Conservation (phyloP, 306 rosid species). For the Begonia fuchsioides region DNA sequence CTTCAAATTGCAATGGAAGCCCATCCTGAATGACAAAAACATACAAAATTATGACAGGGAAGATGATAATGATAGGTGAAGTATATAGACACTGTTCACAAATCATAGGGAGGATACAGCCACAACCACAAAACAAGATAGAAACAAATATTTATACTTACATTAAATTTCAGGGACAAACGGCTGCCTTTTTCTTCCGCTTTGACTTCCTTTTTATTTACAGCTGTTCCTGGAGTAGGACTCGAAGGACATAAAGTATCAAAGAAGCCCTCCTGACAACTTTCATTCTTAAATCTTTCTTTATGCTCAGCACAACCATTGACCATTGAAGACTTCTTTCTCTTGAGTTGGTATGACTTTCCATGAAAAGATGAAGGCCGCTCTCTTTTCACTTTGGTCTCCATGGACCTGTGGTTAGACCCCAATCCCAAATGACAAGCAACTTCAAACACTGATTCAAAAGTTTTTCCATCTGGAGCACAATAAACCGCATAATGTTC, state of each 20-base stretch:
- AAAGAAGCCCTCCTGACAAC: conserved; percentile 31
- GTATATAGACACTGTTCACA: too few relatives aligned
- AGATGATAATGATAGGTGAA: too few relatives aligned
- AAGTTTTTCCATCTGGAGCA: conserved; percentile 89
- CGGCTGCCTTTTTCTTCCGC: conserved; percentile 24
- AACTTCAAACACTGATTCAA: conserved; percentile 91
- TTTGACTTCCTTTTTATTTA: conserved; percentile 25
- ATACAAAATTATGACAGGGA: conserved; percentile 18
- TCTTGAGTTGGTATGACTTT: conserved; percentile 42
- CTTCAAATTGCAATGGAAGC: conserved; percentile 82
- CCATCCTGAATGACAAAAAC: conserved; percentile 53
- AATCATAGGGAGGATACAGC: too few relatives aligned
- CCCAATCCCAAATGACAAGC: conserved; percentile 74
- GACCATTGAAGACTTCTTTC: conserved; percentile 37
- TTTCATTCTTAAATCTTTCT: conserved; percentile 25
- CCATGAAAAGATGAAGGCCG: conserved; percentile 30
- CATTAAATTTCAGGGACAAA: conserved; percentile 27
- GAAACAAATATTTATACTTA: conserved; percentile 20
- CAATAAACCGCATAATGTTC: conserved; percentile 77
- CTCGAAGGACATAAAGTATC: conserved; percentile 26
- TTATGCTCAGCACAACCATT: conserved; percentile 62
- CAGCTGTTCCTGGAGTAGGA: conserved; percentile 24
- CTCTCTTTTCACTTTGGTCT: conserved; percentile 45
- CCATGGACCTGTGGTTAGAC: conserved; percentile 39
- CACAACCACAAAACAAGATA: too few relatives aligned